Base-by-base conservation (phyloP, 306 rosid species). In the Dalbergia oliveri region DNA sequence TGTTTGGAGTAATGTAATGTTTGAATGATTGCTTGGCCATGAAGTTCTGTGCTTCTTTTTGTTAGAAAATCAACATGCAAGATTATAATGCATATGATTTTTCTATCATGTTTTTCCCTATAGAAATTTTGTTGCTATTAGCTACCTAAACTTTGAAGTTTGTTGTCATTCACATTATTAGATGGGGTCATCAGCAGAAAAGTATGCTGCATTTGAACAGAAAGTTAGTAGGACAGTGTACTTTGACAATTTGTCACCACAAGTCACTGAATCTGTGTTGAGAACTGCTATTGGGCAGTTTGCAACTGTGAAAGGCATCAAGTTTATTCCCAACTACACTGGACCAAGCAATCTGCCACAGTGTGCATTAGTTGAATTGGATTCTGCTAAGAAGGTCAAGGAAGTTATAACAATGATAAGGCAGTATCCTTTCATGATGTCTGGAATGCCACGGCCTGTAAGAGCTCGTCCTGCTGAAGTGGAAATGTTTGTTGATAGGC, bases 381-480 rank as follows among this genome's bases (percentile, higher is more conserved):
- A 90, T 37, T 87, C 89, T 35, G 8, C 50, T 6, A 84, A 84
- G 82, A 85, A 91, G 87, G 98, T 77, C 13, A 31, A 51, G 66
- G 88, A 85, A 21, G 80, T 94, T 47, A 21, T 84, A 60, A 62
- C 84, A 1, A 81, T 76, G 85, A 18, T 83, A 16, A 6, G 58
- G 0, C 82, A 86, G 18, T 79, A 69, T 77, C 90, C 91, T 15
- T 94, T 94, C 86, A 93, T 94, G 99, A 89, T 94, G 79, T 77
- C 88, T 41, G 99, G 99, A 82, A 88, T 90, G 94, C 99, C 97
- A 26, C 87, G 99, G 51, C 97, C 97, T 0, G 93, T 88, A 66
- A 90, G 93, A 83, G 94, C 93, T 6, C 77, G 62, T 53, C 86
- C 45, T 63, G 91, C 93, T 9, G 81, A 58, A 67, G 78, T 14